Conservation (phyloP, 2,329 filamentous ascomycete genomes). For the Pseudogymnoascus sp. region DNA sequence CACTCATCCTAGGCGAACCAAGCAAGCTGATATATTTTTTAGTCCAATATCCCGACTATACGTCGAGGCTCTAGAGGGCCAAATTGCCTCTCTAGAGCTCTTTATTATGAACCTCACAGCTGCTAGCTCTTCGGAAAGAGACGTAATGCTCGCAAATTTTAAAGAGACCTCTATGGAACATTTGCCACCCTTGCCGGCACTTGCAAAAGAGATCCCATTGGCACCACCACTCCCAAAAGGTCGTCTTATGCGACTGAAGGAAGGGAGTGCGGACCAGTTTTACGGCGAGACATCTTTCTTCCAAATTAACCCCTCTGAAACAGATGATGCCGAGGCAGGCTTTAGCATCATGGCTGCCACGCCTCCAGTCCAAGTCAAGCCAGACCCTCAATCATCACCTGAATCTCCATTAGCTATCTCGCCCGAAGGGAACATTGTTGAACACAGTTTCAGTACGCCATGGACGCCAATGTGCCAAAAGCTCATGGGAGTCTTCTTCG, state of each 20-base stretch:
- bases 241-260: constrained; percentile 32
- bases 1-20: neutral
- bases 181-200: constrained; percentile 9
- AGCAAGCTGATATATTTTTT: neutral
- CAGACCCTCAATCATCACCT: neutral
- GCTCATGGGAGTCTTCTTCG: constrained; percentile 43
- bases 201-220: constrained; percentile 10
- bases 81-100: constrained; percentile 39
- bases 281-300: constrained; percentile 43
- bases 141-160: constrained; percentile 37
- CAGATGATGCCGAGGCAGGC: constrained; percentile 8
- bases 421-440: constrained; percentile 33
- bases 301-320: constrained; percentile 27
- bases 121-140: constrained; percentile 33
- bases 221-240: constrained; percentile 28
- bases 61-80: constrained; percentile 41
- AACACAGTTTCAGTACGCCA: constrained; percentile 7
- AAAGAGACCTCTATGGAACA: constrained; percentile 19
- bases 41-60: constrained; percentile 40
- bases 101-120: constrained; percentile 39
- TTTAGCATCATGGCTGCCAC: constrained; percentile 10
- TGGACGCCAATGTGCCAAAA: constrained; percentile 30
- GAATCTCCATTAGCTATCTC: constrained; percentile 27
- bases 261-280: constrained; percentile 38
- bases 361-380: neutral